phyloP scores from a whole-genome alignment of 2,329 filamentous ascomycete genomes.

The Fusarium sp. region DNA sequence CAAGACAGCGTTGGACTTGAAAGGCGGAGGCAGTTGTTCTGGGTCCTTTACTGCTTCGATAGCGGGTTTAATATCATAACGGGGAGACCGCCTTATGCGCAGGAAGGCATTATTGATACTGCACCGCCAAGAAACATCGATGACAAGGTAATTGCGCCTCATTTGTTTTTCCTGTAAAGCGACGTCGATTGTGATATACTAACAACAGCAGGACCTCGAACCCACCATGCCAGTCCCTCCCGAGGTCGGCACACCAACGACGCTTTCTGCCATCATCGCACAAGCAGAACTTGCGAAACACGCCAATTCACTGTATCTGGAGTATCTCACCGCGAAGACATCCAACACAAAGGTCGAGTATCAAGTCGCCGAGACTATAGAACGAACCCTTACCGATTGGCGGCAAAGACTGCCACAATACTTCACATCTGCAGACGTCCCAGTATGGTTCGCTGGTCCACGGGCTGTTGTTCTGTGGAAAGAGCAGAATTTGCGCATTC shows the following conservation, averaged over 20 bases:
- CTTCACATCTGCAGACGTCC: not conserved
- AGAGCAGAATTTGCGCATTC: not conserved
- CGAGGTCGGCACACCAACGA: not conserved
- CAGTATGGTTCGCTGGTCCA: not conserved
- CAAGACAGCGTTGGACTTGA: not conserved
- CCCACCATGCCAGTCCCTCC: not conserved
- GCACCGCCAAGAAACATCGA: not conserved
- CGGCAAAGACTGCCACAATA: not conserved
- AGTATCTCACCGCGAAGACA: not conserved
- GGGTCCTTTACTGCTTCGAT: not conserved
- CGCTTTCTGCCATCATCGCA: not conserved
- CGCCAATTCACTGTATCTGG: not conserved
- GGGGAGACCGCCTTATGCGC: not conserved
- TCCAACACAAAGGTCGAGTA: not conserved
- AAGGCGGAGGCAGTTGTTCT: not conserved
- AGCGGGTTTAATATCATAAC: not conserved
- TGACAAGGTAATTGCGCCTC: not conserved
- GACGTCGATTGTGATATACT: not conserved
- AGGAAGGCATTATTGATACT: not conserved
- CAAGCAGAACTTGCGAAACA: not conserved
- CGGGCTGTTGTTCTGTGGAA: not conserved
- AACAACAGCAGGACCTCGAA: not conserved
- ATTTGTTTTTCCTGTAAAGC: rapidly evolving
- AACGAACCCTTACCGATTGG: not conserved
- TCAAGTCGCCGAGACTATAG: not conserved